These are phyloP conservation scores for Phialocephala subalpina DNA, from an alignment of 2,329 filamentous ascomycete species.

Conservation along the genomic window DNA sequence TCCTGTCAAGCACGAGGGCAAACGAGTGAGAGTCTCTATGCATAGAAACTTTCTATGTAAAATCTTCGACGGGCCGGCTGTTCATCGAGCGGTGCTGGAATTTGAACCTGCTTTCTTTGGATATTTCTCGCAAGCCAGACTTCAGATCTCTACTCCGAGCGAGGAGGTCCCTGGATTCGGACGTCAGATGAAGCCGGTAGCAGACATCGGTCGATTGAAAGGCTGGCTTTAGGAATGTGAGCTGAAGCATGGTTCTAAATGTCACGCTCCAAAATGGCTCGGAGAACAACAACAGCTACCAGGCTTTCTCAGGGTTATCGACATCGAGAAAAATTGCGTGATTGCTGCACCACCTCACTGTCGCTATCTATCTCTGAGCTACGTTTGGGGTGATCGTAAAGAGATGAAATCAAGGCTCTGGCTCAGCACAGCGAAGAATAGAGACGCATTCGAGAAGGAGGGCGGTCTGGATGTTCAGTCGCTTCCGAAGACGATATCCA, in stretches of 20 bases:
- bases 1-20: neutral
- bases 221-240: conserved; percentile 4
- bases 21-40: conserved; percentile 8
- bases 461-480: conserved; percentile 4
- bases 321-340: conserved; percentile 19
- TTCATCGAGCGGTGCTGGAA: conserved; percentile 1
- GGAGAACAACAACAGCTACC: conserved; percentile 6
- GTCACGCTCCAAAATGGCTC: conserved; percentile 14
- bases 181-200: neutral
- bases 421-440: conserved; percentile 4
- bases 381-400: conserved; percentile 24
- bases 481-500: conserved; percentile 27
- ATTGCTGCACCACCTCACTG: conserved; percentile 15
- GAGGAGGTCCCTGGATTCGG: conserved; percentile 7
- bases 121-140: conserved; percentile 11
- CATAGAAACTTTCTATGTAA: conserved; percentile 6
- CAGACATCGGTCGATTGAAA: conserved; percentile 8
- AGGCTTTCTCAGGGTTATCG: conserved; percentile 19
- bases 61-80: neutral
- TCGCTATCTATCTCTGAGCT: conserved; percentile 24
- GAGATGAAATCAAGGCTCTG: conserved; percentile 9
- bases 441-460: neutral
- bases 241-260: conserved; percentile 5
- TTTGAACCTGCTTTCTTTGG: conserved; percentile 16
- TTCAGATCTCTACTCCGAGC: conserved; percentile 8